These are phyloP conservation scores for Pythium sp. DNA, from an alignment of 352 stramenopile species.

Conservation along the genomic window DNA sequence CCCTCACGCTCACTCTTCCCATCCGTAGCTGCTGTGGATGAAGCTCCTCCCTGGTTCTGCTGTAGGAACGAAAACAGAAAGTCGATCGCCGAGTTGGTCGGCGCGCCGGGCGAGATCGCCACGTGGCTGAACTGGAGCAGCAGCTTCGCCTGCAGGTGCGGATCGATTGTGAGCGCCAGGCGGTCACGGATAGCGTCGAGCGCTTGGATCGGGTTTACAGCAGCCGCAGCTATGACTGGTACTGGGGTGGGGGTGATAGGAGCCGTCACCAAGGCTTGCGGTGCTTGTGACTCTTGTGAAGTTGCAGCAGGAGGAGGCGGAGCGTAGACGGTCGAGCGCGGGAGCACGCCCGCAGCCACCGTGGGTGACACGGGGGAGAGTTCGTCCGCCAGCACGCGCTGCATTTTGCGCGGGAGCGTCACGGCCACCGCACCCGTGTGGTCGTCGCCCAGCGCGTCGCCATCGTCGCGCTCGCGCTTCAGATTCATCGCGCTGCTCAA, in stretches of 20 bases:
- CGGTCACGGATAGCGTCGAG: slow-evolving; percentile 39
- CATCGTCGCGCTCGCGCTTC: slow-evolving; percentile 9
- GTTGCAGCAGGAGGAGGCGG: not conserved
- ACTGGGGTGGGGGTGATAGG: not conserved
- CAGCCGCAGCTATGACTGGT: not conserved
- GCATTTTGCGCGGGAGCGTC: slow-evolving; percentile 8
- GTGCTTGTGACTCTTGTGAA: not conserved
- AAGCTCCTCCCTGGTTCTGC: slow-evolving; percentile 37
- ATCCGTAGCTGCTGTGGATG: slow-evolving; percentile 16
- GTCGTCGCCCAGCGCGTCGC: not conserved
- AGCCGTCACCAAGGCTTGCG: not conserved
- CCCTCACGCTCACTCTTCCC: slow-evolving; percentile 10
- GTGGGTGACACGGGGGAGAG: slow-evolving; percentile 15
- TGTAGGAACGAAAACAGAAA: slow-evolving; percentile 82
- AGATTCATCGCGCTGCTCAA: slow-evolving; percentile 3
- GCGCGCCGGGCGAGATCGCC: slow-evolving; percentile 39
- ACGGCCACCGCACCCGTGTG: not conserved
- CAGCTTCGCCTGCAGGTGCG: slow-evolving; percentile 63
- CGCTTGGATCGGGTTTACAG: slow-evolving; percentile 22
- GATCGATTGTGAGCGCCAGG: slow-evolving; percentile 37
- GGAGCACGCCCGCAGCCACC: slow-evolving; percentile 13
- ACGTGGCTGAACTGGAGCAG: slow-evolving; percentile 52
- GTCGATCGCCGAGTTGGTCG: slow-evolving; percentile 64
- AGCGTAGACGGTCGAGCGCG: slow-evolving; percentile 1
- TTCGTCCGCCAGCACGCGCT: slow-evolving; percentile 1